These are phyloP conservation scores for Saccharomycopsis sp. DNA, from an alignment of 805 yeast species.

Conservation along the genomic window DNA sequence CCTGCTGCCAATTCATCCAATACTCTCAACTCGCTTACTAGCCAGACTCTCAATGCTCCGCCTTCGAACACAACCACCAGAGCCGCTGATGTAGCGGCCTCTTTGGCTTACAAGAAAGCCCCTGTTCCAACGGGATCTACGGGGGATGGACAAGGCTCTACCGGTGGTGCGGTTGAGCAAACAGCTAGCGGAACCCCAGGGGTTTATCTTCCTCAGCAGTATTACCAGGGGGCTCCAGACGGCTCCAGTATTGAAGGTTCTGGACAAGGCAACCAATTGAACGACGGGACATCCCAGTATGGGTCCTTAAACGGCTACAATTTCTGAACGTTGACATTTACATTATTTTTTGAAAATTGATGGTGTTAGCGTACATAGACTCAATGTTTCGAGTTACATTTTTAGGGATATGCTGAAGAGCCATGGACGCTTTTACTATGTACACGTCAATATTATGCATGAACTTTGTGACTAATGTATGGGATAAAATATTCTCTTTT, in stretches of 20 bases:
- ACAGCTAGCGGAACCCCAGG: neutral
- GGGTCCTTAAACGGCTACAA: neutral
- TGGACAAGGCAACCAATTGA: neutral
- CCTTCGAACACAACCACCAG: neutral
- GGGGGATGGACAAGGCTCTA: neutral
- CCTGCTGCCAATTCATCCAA: neutral
- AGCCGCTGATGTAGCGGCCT: neutral
- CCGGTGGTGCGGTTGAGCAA: neutral
- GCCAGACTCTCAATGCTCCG: slow-evolving; percentile 8
- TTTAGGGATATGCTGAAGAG: no score
- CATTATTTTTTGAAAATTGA: neutral
- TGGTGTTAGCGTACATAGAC: no score
- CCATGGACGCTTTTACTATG: no score
- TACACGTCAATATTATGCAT: no score
- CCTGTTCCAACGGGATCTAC: neutral
- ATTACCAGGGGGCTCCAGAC: neutral
- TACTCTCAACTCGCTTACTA: slow-evolving; percentile 14
- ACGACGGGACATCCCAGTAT: neutral
- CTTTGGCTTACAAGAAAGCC: neutral
- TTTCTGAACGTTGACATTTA: no score
- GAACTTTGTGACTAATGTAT: no score
- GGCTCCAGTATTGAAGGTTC: neutral
- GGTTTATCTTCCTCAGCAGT: neutral
- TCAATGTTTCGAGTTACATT: no score
- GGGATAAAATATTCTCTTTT: no score